Evolutionary conservation across 352 stramenopile species (phyloP).

Genomic region (Globisporangium rhizosaccharum): DNA sequence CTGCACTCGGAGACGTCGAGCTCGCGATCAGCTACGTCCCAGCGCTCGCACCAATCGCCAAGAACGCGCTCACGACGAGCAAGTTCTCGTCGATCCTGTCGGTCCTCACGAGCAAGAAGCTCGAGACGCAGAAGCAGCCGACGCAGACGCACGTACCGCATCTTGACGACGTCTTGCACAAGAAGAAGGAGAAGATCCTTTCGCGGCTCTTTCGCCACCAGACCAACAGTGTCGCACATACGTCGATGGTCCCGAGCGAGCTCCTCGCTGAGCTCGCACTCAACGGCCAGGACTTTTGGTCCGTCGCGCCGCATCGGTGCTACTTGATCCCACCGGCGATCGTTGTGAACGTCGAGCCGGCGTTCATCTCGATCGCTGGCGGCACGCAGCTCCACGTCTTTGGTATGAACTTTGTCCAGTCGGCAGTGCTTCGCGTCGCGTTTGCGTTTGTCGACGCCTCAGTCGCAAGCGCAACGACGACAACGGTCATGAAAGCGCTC

Average conservation of each 20-base stretch:
- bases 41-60: neutral
- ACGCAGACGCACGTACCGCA: neutral
- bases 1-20: conserved; percentile 44
- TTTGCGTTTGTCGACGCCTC: conserved; percentile 25
- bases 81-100: conserved; percentile 42
- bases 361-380: conserved; percentile 36
- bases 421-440: conserved; percentile 32
- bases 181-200: conserved; percentile 39
- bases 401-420: conserved; percentile 49
- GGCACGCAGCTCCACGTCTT: conserved; percentile 33
- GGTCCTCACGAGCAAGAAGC: conserved; percentile 35
- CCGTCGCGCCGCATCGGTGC: conserved; percentile 24
- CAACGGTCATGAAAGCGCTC: neutral
- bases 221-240: conserved; percentile 10
- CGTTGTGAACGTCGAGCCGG: conserved; percentile 30
- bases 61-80: neutral
- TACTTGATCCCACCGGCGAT: conserved; percentile 34
- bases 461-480: neutral
- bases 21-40: conserved; percentile 43
- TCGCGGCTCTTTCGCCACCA: conserved; percentile 43
- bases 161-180: conserved; percentile 11
- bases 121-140: conserved; percentile 5
- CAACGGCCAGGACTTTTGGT: conserved; percentile 67
- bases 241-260: conserved; percentile 39
- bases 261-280: conserved; percentile 49